Percentiles rank a stretch among this genome's conserved stretches.
Conservation (phyloP, 2,329 filamentous ascomycete genomes). For the Penicillium janthinellum region DNA sequence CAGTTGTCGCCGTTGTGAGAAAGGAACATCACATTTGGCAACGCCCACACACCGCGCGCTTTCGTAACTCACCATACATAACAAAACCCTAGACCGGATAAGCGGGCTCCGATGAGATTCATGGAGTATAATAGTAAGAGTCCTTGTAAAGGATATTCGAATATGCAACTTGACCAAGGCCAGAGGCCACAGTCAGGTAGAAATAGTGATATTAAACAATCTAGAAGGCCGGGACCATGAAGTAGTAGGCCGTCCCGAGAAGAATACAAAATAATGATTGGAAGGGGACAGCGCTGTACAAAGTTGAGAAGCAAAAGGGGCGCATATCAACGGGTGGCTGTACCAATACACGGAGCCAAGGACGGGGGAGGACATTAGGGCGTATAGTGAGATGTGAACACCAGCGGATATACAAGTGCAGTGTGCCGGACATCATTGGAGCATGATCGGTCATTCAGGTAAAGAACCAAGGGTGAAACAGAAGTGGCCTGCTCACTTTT, state of each 20-base stretch:
- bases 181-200: constrained; percentile 10
- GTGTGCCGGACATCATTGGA: constrained; percentile 20
- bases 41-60: background rate
- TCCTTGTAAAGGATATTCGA: background rate
- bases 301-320: constrained; percentile 18
- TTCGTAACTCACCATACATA: background rate
- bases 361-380: constrained; percentile 19
- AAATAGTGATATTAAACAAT: constrained; percentile 32
- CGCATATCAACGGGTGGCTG: constrained; percentile 26
- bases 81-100: background rate
- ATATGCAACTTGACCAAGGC: constrained; percentile 10
- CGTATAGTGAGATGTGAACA: constrained; percentile 16
- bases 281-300: constrained; percentile 24
- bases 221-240: constrained; percentile 22
- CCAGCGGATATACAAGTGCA: constrained; percentile 2
- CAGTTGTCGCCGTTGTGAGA: background rate
- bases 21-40: background rate
- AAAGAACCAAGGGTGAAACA: constrained; percentile 9
- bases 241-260: constrained; percentile 14
- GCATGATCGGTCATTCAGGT: constrained; percentile 27
- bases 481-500: constrained; percentile 42
- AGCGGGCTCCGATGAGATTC: background rate
- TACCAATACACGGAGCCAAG: constrained; percentile 25
- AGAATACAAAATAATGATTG: constrained; percentile 9
- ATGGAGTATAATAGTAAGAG: background rate